Percentiles rank a stretch among this genome's conserved stretches.
phyloP scores from a whole-genome alignment of 305 asterid species.

The Salvia sclarea region DNA sequence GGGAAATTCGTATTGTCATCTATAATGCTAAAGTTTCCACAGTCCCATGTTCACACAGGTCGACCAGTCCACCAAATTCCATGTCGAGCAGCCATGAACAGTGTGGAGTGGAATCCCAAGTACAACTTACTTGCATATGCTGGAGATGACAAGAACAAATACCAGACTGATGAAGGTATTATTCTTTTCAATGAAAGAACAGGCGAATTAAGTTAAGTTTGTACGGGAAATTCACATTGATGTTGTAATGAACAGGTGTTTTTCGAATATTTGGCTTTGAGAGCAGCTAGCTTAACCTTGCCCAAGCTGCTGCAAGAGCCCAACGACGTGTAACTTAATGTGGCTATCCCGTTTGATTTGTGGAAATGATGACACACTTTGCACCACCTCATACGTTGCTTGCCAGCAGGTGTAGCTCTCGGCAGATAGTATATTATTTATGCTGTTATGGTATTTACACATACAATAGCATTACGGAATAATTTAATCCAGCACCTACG shows the following conservation, averaged over 20 bases:
- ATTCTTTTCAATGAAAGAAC: background rate
- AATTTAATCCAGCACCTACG: no score
- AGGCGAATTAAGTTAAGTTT: background rate
- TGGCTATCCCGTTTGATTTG: background rate
- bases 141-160: slow-evolving; percentile 95
- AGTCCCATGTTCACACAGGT: slow-evolving; percentile 86
- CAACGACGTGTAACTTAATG: background rate
- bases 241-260: slow-evolving; percentile 53
- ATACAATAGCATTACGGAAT: no score
- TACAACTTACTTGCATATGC: slow-evolving; percentile 91
- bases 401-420: background rate
- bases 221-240: slow-evolving; percentile 14
- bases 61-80: slow-evolving; percentile 89
- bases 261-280: slow-evolving; percentile 94
- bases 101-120: slow-evolving; percentile 98
- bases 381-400: background rate
- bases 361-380: background rate
- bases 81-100: slow-evolving; percentile 97
- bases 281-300: slow-evolving; percentile 45
- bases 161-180: slow-evolving; percentile 88
- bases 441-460: no score
- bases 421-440: background rate
- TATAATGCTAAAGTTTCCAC: slow-evolving; percentile 27
- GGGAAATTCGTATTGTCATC: background rate
- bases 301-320: background rate